Base-by-base conservation (phyloP, 768 basidiomycete genomes). In the Xerocomellus dryophilus region DNA sequence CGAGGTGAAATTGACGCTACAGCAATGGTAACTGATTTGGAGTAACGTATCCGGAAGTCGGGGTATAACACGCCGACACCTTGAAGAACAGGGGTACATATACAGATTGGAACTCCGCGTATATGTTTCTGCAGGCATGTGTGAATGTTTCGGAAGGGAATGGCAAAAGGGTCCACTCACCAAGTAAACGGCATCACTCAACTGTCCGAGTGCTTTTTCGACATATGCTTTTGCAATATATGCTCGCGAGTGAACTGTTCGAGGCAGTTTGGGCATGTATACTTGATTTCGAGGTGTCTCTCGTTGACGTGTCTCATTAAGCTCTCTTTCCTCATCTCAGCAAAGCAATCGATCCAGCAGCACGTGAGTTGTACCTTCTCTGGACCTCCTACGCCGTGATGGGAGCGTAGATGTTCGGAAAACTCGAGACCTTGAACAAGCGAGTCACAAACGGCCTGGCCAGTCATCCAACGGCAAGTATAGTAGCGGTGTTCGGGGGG, bases 241-340 rank as follows among this genome's bases (percentile, higher is more conserved):
- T 67, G 2, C 43, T 11, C 48, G 42, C 67, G 62, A 11, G 67
- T 65, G 47, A 69, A 67, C 34, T 34, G 41, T 18, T 60, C 57
- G 4, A 21, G 9, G 36, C 66, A 69, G 10, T 43, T n/a, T 10
- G 48, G 38, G 44, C 67, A 69, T 4, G 9, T 0, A 23, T 60
- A 51, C 40, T 23, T 60, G 25, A 34, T 46, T 43, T 51, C 46
- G n/a, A 67, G 53, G 21, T 67, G 67, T 20, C 25, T 50, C 39
- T 67, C 66, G 21, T 56, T 55, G 12, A 67, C 44, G 18, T 67
- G 66, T n/a, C 67, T 61, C 27, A 51, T 43, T 18, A 67, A 25
- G 23, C 2, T 5, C 23, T 25, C 67, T 39, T 42, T 64, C 15
- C 52, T 69, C 60, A 69, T 60, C 0, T 31, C 43, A 14, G 21